phyloP scores from a whole-genome alignment of 1,284 basidiomycete genomes.

The Sporisorium reilianum region DNA sequence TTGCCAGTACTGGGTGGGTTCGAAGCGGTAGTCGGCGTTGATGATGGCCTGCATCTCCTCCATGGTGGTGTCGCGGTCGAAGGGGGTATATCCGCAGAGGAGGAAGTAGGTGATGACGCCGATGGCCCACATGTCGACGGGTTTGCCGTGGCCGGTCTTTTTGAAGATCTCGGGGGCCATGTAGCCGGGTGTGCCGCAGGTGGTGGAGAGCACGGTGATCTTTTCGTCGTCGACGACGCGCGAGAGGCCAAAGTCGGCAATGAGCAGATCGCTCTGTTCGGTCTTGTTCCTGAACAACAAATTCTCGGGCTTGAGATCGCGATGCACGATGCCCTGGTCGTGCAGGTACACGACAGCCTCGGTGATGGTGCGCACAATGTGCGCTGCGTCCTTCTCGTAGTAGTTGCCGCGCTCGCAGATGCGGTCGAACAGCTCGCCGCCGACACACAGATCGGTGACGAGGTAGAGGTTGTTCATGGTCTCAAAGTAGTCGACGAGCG shows the following conservation, averaged over 20 bases:
- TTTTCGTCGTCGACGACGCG: slow-evolving; percentile 90
- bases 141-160: slow-evolving; percentile 90
- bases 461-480: slow-evolving; percentile 87
- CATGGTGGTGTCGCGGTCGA: slow-evolving; percentile 66
- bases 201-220: slow-evolving; percentile 88
- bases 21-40: slow-evolving; percentile 65
- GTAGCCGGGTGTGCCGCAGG: slow-evolving; percentile 92
- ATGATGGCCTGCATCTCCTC: slow-evolving; percentile 69
- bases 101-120: slow-evolving; percentile 69
- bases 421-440: slow-evolving; percentile 96
- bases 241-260: slow-evolving; percentile 93
- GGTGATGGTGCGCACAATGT: slow-evolving; percentile 86
- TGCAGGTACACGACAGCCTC: slow-evolving; percentile 92
- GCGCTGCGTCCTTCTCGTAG: slow-evolving; percentile 94
- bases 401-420: slow-evolving; percentile 98
- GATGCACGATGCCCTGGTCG: too few species aligned
- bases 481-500: slow-evolving; percentile 96
- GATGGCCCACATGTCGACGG: slow-evolving; percentile 83
- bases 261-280: slow-evolving; percentile 93
- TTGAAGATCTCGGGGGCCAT: slow-evolving; percentile 99
- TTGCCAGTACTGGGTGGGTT: slow-evolving; percentile 64
- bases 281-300: slow-evolving; percentile 89
- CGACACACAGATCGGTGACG: slow-evolving; percentile 95
- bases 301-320: slow-evolving; percentile 98
- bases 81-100: slow-evolving; percentile 68